phyloP scores from a whole-genome alignment of 2,329 filamentous ascomycete genomes.

The Blastomyces parvus region DNA sequence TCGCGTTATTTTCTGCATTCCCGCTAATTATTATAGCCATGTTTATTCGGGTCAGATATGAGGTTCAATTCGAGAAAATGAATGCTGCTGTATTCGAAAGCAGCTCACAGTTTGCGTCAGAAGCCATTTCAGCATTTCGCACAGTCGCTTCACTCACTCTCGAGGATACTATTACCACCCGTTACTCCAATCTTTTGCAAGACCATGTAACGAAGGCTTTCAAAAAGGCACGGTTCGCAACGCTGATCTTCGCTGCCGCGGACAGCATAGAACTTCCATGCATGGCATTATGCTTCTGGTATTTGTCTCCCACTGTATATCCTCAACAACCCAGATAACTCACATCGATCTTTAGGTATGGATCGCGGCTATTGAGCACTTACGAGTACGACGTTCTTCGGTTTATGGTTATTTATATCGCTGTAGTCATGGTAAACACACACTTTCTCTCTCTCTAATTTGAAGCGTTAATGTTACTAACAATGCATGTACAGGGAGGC shows the following conservation, averaged over 20 bases:
- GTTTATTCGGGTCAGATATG: slow-evolving; percentile 51
- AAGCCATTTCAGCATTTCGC: slow-evolving; percentile 63
- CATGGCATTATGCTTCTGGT: slow-evolving; percentile 55
- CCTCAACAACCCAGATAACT: not conserved
- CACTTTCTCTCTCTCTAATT: no score
- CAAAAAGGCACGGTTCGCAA: slow-evolving; percentile 52
- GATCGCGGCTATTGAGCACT: slow-evolving; percentile 48
- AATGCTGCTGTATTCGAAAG: slow-evolving; percentile 59
- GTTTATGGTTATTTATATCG: slow-evolving; percentile 55
- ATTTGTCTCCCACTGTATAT: slow-evolving; percentile 9
- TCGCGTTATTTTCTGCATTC: slow-evolving; percentile 52
- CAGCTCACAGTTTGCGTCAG: slow-evolving; percentile 64
- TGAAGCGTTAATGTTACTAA: slow-evolving; percentile 5
- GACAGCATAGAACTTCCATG: slow-evolving; percentile 56
- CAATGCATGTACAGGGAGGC: slow-evolving; percentile 41
- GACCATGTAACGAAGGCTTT: slow-evolving; percentile 53
- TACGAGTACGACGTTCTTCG: slow-evolving; percentile 40
- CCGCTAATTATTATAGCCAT: slow-evolving; percentile 43
- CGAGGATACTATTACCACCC: slow-evolving; percentile 53
- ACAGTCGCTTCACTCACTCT: slow-evolving; percentile 63
- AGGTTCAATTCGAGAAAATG: slow-evolving; percentile 58
- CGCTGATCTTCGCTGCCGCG: slow-evolving; percentile 57
- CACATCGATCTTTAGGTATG: slow-evolving; percentile 48
- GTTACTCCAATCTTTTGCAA: slow-evolving; percentile 52
- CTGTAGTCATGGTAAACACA: slow-evolving; percentile 42